Percentiles rank a stretch among this genome's conserved stretches.
These are phyloP conservation scores for Lachancea mirantina DNA, from an alignment of 805 yeast species.

Conservation along the genomic window DNA sequence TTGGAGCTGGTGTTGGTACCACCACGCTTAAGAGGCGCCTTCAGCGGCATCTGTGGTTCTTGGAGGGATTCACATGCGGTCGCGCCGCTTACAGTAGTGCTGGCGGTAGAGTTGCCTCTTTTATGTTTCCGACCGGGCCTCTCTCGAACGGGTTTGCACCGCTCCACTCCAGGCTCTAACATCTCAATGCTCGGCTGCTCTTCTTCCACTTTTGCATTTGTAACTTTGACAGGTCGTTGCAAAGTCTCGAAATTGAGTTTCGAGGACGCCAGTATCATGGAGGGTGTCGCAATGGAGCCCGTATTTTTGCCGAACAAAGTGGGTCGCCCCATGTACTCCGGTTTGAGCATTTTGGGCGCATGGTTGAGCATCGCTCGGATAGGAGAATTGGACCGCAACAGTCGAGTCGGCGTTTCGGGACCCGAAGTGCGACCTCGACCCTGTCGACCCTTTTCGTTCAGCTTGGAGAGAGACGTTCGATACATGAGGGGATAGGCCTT, in stretches of 20 bases:
- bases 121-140: conserved; percentile 3
- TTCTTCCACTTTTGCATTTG: neutral
- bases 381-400: conserved; percentile 25
- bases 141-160: neutral
- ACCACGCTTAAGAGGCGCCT: neutral
- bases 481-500: conserved; percentile 16
- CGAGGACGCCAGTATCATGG: conserved; percentile 17
- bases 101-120: conserved; percentile 10
- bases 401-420: conserved; percentile 14
- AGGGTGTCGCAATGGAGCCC: conserved; percentile 10
- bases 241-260: conserved; percentile 2
- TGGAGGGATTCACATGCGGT: conserved; percentile 12
- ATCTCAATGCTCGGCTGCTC: too few relatives aligned
- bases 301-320: conserved; percentile 2
- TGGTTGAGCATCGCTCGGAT: conserved; percentile 19
- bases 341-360: conserved; percentile 27
- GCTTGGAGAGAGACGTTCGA: conserved; percentile 29
- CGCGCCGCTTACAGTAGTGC: conserved; percentile 12
- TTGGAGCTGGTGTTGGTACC: conserved; percentile 7
- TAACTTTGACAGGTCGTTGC: neutral
- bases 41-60: neutral
- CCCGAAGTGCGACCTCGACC: conserved; percentile 5
- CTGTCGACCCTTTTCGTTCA: conserved; percentile 16
- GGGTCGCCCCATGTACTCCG: conserved; percentile 18
- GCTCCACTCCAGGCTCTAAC: too few relatives aligned